Evolutionary conservation across 169 alveolate genomes (phyloP).

Genomic region (Cryptosporidium sp.): DNA sequence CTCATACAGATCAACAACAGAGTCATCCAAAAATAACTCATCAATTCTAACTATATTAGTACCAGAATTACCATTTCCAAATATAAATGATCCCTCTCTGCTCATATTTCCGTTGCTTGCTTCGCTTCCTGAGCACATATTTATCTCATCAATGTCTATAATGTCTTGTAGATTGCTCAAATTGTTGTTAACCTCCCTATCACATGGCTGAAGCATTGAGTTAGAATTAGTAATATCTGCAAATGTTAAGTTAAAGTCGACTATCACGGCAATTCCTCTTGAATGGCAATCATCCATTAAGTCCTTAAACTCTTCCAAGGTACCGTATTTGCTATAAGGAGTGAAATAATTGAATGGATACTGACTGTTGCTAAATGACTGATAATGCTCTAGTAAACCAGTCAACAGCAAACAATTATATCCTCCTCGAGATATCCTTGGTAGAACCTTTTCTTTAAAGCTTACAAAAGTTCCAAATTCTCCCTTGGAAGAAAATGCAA

Average conservation of each 20-base stretch:
- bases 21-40: slow-evolving; percentile 51
- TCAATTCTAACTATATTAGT: slow-evolving; percentile 4
- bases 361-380: slow-evolving; percentile 77
- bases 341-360: slow-evolving; percentile 21
- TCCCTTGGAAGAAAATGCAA: slow-evolving; percentile 87
- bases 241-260: slow-evolving; percentile 52
- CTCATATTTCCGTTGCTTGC: neutral
- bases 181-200: slow-evolving; percentile 42
- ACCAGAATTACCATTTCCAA: neutral
- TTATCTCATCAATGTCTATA: slow-evolving; percentile 2
- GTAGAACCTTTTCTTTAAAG: slow-evolving; percentile 89
- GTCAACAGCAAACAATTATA: slow-evolving; percentile 82
- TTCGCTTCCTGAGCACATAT: neutral
- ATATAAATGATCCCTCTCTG: neutral
- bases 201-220: slow-evolving; percentile 62
- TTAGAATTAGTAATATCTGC: slow-evolving; percentile 63
- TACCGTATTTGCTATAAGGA: slow-evolving; percentile 66
- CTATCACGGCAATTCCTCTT: slow-evolving; percentile 42
- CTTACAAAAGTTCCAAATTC: slow-evolving; percentile 88
- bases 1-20: slow-evolving; percentile 40
- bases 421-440: slow-evolving; percentile 90
- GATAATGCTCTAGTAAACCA: slow-evolving; percentile 78
- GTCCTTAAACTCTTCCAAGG: slow-evolving; percentile 36
- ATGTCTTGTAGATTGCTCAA: slow-evolving; percentile 19
- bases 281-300: slow-evolving; percentile 62